Conservation (phyloP, 192 early-diverging fungal genomes). For the Funneliformis mosseae region DNA sequence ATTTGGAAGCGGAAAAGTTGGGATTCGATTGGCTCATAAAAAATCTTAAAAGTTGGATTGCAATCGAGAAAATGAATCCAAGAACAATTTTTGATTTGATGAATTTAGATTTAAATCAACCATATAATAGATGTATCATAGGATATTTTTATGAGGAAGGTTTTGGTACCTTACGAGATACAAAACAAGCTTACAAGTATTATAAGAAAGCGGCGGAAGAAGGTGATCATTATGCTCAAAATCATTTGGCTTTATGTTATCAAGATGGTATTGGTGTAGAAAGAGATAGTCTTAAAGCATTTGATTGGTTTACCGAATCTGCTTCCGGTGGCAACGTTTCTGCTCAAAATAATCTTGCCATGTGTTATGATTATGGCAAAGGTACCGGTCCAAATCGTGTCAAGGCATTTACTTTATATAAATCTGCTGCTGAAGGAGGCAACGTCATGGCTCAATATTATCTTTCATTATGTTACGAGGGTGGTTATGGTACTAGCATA, state of each 20-base stretch:
- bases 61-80: conserved; percentile 50
- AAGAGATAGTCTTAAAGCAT: conserved; percentile 58
- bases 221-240: conserved; percentile 77
- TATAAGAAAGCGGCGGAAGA: conserved; percentile 64
- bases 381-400: conserved; percentile 50
- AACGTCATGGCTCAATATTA: conserved; percentile 69
- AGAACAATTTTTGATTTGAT: conserved; percentile 55
- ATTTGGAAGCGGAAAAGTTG: conserved; percentile 37
- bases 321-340: conserved; percentile 76
- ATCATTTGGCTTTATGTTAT: conserved; percentile 81
- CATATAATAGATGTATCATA: conserved; percentile 55
- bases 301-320: conserved; percentile 67
- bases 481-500: conserved; percentile 69
- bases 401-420: conserved; percentile 62
- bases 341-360: conserved; percentile 85
- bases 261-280: conserved; percentile 80
- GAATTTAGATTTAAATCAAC: conserved; percentile 38
- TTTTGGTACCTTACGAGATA: conserved; percentile 55
- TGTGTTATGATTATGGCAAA: conserved; percentile 69
- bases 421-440: conserved; percentile 61
- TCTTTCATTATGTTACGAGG: conserved; percentile 81
- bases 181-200: conserved; percentile 59
- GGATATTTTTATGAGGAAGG: conserved; percentile 66
- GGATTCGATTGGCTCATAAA: conserved; percentile 49
- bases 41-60: conserved; percentile 39